Percentiles rank a stretch among this genome's conserved stretches.
Evolutionary conservation across 1,284 basidiomycete species (phyloP).

Genomic region (Heterobasidion annosum): DNA sequence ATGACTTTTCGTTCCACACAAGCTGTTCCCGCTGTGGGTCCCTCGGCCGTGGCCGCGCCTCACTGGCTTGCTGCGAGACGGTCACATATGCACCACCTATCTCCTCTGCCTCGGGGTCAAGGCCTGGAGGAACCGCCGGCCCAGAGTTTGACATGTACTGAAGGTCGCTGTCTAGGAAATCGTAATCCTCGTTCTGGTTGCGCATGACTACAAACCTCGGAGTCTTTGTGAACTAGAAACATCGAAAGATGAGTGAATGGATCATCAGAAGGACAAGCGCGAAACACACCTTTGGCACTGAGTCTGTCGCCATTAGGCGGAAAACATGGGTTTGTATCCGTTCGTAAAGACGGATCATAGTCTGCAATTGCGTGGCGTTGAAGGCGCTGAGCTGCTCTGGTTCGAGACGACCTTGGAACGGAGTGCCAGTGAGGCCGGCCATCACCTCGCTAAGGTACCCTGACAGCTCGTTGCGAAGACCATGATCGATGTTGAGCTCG

Average conservation of each 20-base stretch:
- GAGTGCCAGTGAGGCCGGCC: constrained; percentile 64
- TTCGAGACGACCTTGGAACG: constrained; percentile 71
- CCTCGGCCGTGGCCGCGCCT: constrained; percentile 38
- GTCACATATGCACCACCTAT: constrained; percentile 77
- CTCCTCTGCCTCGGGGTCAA: constrained; percentile 48
- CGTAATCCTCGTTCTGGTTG: constrained; percentile 66
- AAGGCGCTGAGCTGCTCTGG: constrained; percentile 69
- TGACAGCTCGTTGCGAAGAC: constrained; percentile 87
- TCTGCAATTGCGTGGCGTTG: constrained; percentile 92
- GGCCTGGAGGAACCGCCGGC: constrained; percentile 60
- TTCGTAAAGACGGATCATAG: constrained; percentile 89
- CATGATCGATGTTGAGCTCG: constrained; percentile 98
- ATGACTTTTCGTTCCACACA: constrained; percentile 10
- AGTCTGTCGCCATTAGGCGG: constrained; percentile 96
- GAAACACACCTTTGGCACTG: constrained; percentile 78
- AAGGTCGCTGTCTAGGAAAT: constrained; percentile 53
- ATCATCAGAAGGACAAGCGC: constrained; percentile 1
- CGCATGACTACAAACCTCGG: constrained; percentile 68
- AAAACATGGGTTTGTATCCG: constrained; percentile 96
- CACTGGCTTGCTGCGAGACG: constrained; percentile 67
- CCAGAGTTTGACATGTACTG: constrained; percentile 17
- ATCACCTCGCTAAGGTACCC: constrained; percentile 88
- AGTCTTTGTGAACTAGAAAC: constrained; percentile 72
- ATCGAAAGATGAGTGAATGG: constrained; percentile 3
- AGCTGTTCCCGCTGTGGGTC: constrained; percentile 24